These are phyloP conservation scores for Aspergillus aculeatinus DNA, from an alignment of 2,329 filamentous ascomycete species.

Conservation along the genomic window DNA sequence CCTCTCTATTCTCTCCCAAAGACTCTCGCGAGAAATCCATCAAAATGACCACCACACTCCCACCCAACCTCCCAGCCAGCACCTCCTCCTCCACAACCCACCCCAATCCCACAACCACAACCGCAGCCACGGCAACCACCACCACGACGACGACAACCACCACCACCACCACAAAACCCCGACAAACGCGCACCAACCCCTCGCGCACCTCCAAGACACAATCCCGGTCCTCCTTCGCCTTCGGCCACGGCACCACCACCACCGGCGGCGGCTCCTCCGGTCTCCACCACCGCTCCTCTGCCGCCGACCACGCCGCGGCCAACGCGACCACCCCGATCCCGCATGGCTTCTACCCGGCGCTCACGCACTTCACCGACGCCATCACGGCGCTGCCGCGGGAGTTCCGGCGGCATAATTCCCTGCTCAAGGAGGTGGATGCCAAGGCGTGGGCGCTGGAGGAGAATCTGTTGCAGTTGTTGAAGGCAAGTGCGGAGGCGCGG, in stretches of 20 bases:
- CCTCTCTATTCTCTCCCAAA: no score
- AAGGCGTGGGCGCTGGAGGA: slow-evolving; percentile 91
- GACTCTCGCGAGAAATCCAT: slow-evolving; percentile 18
- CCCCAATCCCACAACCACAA: neutral
- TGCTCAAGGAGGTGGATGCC: slow-evolving; percentile 95
- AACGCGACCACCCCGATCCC: slow-evolving; percentile 32
- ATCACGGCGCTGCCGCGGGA: slow-evolving; percentile 91
- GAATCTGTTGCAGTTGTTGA: slow-evolving; percentile 72
- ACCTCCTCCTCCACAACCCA: neutral
- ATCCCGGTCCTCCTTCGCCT: slow-evolving; percentile 42
- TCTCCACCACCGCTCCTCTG: no score
- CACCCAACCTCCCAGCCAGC: neutral
- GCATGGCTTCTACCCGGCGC: slow-evolving; percentile 62
- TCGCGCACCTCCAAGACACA: slow-evolving; percentile 49
- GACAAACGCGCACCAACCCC: slow-evolving; percentile 51
- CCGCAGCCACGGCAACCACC: neutral
- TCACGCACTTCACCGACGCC: slow-evolving; percentile 81
- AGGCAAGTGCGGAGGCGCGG: slow-evolving; percentile 34
- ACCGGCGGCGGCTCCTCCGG: slow-evolving; percentile 10
- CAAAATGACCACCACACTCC: slow-evolving; percentile 31
- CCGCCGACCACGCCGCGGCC: slow-evolving; percentile 13
- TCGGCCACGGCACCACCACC: slow-evolving; percentile 32
- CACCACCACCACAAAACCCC: slow-evolving; percentile 18
- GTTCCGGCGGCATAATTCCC: slow-evolving; percentile 90
- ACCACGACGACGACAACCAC: neutral